A percentile compares a stretch with the other conserved stretches of the same genome.
Conservation (phyloP, 2,329 filamentous ascomycete genomes). For the Aspergillus sp. region DNA sequence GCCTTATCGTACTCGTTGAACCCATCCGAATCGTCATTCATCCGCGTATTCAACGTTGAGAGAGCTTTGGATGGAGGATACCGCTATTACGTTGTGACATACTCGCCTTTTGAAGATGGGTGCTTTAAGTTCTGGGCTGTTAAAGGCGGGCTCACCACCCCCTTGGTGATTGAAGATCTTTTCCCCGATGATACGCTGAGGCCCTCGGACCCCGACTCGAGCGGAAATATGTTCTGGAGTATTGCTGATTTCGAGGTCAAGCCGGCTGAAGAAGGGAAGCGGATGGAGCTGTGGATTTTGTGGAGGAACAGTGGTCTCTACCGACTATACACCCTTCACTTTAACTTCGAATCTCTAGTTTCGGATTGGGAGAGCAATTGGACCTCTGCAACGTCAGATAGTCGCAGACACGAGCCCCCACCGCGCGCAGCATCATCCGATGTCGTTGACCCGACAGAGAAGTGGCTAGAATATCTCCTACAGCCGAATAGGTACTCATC, state of each 20-base stretch:
- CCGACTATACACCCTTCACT: constrained; percentile 70
- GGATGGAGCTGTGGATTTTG: constrained; percentile 68
- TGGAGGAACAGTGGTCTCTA: constrained; percentile 86
- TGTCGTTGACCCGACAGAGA: constrained; percentile 70
- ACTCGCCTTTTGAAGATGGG: constrained; percentile 81
- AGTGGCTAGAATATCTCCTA: constrained; percentile 83
- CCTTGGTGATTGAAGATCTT: constrained; percentile 67
- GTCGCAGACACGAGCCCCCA: constrained; percentile 51
- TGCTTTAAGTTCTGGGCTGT: constrained; percentile 94
- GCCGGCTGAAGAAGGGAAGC: constrained; percentile 52
- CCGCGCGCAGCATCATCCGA: constrained; percentile 64
- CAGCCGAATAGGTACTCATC: constrained; percentile 78
- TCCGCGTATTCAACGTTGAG: constrained; percentile 67
- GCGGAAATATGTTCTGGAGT: constrained; percentile 74
- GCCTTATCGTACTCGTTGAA: constrained; percentile 73
- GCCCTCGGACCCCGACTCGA: constrained; percentile 62
- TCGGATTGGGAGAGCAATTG: constrained; percentile 68
- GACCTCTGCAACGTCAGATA: constrained; percentile 67
- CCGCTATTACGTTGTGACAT: constrained; percentile 69
- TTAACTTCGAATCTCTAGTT: constrained; percentile 65
- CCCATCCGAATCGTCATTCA: constrained; percentile 72
- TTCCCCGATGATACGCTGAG: constrained; percentile 64
- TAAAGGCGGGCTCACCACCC: constrained; percentile 58
- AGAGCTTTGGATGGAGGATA: constrained; percentile 48
- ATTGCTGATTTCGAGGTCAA: constrained; percentile 72